phyloP scores from a whole-genome alignment of 176 grass and related monocot species.

The Echinochloa phyllopogon region DNA sequence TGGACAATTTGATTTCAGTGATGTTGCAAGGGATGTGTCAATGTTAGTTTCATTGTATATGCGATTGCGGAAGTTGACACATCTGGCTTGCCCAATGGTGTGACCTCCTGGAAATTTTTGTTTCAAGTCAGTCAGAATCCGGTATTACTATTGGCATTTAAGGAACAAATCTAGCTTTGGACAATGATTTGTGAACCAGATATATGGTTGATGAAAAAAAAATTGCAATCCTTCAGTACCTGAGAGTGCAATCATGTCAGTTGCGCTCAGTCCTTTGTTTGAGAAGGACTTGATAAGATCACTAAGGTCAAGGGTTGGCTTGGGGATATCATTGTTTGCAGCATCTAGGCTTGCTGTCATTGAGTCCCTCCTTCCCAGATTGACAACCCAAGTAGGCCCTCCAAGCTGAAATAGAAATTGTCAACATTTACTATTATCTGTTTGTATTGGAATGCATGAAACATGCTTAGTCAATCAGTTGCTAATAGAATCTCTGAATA shows the following conservation, averaged over 20 bases:
- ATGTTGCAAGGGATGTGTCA: constrained; percentile 42
- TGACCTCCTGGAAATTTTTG: constrained; percentile 39
- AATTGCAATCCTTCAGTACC: constrained; percentile 32
- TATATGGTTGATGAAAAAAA: not conserved
- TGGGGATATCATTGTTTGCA: constrained; percentile 62
- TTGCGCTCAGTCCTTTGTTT: constrained; percentile 56
- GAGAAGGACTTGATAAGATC: constrained; percentile 53
- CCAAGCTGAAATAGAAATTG: constrained; percentile 52
- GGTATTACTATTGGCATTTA: not conserved
- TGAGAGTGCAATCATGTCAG: constrained; percentile 72
- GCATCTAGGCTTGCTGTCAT: constrained; percentile 55
- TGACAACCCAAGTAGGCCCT: constrained; percentile 62
- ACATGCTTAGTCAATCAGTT: not conserved
- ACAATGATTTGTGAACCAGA: not conserved
- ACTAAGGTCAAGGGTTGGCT: constrained; percentile 39
- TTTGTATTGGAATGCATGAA: not conserved
- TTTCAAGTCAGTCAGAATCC: not conserved
- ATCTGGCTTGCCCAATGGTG: constrained; percentile 69
- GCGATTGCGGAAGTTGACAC: constrained; percentile 46
- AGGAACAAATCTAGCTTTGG: not conserved
- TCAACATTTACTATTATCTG: not conserved
- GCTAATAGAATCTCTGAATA: not conserved
- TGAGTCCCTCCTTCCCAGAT: constrained; percentile 57
- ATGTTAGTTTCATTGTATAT: constrained; percentile 68
- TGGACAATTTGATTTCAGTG: constrained; percentile 55